A percentile compares a stretch with the other conserved stretches of the same genome.
These are phyloP conservation scores for Clonostachys rhizophaga DNA, from an alignment of 2,329 filamentous ascomycete species.

Conservation along the genomic window DNA sequence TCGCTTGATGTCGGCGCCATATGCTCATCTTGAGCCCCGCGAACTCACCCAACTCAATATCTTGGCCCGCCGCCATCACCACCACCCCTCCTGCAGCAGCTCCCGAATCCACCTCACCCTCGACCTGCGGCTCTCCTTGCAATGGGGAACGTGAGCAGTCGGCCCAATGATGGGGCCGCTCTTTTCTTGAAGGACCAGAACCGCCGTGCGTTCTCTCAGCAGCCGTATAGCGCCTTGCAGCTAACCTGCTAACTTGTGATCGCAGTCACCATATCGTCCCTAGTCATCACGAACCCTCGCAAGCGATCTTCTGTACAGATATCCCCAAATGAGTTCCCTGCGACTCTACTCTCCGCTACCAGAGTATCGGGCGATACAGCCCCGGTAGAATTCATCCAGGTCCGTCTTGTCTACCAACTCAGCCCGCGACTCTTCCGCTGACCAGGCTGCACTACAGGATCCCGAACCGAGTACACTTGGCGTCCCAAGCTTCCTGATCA, in stretches of 20 bases:
- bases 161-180: slow-evolving; percentile 73
- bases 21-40: neutral
- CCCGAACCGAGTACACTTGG: slow-evolving; percentile 54
- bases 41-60: too few species aligned
- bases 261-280: slow-evolving; percentile 80
- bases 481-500: slow-evolving; percentile 74
- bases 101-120: neutral
- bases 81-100: neutral
- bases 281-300: slow-evolving; percentile 75
- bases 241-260: slow-evolving; percentile 9
- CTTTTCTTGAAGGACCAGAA: slow-evolving; percentile 89
- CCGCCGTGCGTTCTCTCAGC: slow-evolving; percentile 60
- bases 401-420: slow-evolving; percentile 30
- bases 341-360: slow-evolving; percentile 69
- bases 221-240: neutral
- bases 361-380: slow-evolving; percentile 69
- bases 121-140: slow-evolving; percentile 23
- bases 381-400: slow-evolving; percentile 89
- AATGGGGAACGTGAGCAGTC: slow-evolving; percentile 93
- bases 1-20: too few species aligned
- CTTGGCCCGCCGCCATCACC: neutral
- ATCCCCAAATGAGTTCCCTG: slow-evolving; percentile 82
- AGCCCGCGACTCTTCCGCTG: neutral
- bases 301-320: slow-evolving; percentile 74
- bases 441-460: slow-evolving; percentile 51